phyloP scores from a whole-genome alignment of 306 rosid genomes.

The Trifolium subterraneum region DNA sequence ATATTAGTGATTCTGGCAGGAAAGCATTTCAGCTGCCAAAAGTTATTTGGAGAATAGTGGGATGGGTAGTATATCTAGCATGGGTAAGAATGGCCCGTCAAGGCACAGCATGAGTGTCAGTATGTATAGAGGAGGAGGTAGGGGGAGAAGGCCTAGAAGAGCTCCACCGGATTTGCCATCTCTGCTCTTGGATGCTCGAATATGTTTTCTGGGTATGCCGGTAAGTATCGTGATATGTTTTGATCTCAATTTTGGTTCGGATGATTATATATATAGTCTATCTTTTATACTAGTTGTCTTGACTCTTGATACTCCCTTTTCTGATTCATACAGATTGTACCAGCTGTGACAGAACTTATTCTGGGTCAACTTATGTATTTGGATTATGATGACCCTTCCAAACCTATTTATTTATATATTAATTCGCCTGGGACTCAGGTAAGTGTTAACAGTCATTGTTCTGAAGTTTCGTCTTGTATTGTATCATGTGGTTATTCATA shows the following conservation, averaged over 20 bases:
- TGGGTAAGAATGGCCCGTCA: constrained; percentile 53
- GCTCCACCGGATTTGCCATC: constrained; percentile 98
- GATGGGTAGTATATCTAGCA: constrained; percentile 67
- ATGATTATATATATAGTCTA: background rate
- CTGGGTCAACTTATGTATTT: constrained; percentile 93
- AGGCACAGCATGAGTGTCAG: constrained; percentile 83
- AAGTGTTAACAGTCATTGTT: constrained; percentile 36
- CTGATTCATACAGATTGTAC: constrained; percentile 74
- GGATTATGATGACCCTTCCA: constrained; percentile 80
- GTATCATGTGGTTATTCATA: constrained; percentile 26
- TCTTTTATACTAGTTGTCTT: constrained; percentile 1
- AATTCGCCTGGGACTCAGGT: constrained; percentile 96
- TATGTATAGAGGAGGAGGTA: constrained; percentile 85
- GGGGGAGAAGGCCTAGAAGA: constrained; percentile 81
- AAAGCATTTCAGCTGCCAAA: constrained; percentile 76
- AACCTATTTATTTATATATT: constrained; percentile 88
- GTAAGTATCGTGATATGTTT: constrained; percentile 56
- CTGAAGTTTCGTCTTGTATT: background rate
- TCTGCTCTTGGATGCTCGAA: constrained; percentile 84
- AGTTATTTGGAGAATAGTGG: constrained; percentile 85
- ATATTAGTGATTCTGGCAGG: constrained; percentile 55
- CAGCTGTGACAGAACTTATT: constrained; percentile 94
- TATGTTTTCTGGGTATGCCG: constrained; percentile 91
- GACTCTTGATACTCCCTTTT: constrained; percentile 37
- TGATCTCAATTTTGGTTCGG: constrained; percentile 17